phyloP scores from a whole-genome alignment of 2,329 filamentous ascomycete species.

The Clonostachys rhizophaga region DNA sequence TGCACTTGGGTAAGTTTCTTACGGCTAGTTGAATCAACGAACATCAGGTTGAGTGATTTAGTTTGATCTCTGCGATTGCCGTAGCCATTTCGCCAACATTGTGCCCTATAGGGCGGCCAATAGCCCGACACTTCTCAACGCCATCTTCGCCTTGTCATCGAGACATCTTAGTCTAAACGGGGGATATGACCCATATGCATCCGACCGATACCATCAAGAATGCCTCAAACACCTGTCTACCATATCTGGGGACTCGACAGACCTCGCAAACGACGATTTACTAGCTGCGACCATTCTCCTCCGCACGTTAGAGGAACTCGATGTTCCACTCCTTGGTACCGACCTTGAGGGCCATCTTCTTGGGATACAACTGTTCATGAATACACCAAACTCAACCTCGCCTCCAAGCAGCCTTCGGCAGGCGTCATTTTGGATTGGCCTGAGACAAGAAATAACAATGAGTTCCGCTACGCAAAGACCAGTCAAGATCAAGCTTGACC shows the following conservation, averaged over 20 bases:
- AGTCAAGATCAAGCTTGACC: too few relatives aligned
- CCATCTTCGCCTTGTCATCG: conserved; percentile 51
- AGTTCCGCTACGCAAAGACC: too few relatives aligned
- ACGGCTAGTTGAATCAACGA: too few relatives aligned
- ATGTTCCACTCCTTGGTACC: background rate
- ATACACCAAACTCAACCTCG: conserved; percentile 16
- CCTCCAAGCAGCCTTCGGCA: too few relatives aligned
- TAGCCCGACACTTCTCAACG: conserved; percentile 48
- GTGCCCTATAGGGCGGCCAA: conserved; percentile 47
- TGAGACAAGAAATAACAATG: conserved; percentile 15
- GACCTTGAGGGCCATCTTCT: conserved; percentile 15
- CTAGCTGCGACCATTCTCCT: conserved; percentile 19
- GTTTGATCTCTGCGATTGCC: conserved; percentile 36
- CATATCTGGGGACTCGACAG: conserved; percentile 13
- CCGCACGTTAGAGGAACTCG: conserved; percentile 18
- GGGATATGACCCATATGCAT: conserved; percentile 42
- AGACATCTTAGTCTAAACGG: conserved; percentile 39
- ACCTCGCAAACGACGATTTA: conserved; percentile 18
- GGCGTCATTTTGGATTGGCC: conserved; percentile 17
- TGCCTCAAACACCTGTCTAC: conserved; percentile 39
- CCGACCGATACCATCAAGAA: conserved; percentile 48
- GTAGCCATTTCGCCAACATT: conserved; percentile 43
- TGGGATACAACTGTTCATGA: conserved; percentile 16
- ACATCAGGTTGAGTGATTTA: too few relatives aligned
- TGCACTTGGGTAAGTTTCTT: too few relatives aligned